A percentile compares a stretch with the other conserved stretches of the same genome.
Conservation (phyloP, 495 filamentous ascomycete genomes). For the Neurospora tetraspora region DNA sequence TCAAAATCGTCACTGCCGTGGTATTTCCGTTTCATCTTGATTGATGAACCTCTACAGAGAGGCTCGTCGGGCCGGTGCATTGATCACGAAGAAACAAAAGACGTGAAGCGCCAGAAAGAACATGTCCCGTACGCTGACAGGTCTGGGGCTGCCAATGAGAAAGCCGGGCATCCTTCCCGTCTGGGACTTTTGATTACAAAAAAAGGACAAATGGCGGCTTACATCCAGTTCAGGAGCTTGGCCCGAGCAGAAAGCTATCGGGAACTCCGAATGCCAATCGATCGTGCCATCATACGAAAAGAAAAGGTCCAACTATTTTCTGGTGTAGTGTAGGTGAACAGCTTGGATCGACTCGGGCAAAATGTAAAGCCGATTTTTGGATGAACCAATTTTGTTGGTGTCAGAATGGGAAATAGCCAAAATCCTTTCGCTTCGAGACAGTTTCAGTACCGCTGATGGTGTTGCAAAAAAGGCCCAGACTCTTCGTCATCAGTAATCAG, state of each 20-base stretch:
- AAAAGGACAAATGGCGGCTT: neutral
- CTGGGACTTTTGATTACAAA: neutral
- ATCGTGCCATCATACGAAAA: neutral
- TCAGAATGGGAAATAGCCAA: neutral
- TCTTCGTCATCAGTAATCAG: neutral
- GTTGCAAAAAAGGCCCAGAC: neutral
- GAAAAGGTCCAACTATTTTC: neutral
- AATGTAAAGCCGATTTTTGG: neutral
- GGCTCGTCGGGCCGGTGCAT: neutral
- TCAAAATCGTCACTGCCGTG: neutral
- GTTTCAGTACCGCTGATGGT: too few relatives aligned
- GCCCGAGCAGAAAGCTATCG: neutral
- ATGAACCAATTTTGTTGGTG: neutral
- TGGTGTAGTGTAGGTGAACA: neutral
- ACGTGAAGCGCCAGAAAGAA: too few relatives aligned
- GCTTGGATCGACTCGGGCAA: neutral
- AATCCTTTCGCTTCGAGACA: neutral
- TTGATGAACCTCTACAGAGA: neutral
- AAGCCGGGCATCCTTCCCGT: neutral
- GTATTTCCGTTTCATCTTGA: neutral
- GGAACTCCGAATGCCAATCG: neutral
- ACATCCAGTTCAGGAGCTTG: neutral
- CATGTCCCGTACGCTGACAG: neutral
- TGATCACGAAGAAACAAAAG: neutral
- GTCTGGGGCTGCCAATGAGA: neutral